Percentiles rank a stretch among this genome's conserved stretches.
These are phyloP conservation scores for Apiospora aurea DNA, from an alignment of 2,329 filamentous ascomycete genomes.

Conservation along the genomic window DNA sequence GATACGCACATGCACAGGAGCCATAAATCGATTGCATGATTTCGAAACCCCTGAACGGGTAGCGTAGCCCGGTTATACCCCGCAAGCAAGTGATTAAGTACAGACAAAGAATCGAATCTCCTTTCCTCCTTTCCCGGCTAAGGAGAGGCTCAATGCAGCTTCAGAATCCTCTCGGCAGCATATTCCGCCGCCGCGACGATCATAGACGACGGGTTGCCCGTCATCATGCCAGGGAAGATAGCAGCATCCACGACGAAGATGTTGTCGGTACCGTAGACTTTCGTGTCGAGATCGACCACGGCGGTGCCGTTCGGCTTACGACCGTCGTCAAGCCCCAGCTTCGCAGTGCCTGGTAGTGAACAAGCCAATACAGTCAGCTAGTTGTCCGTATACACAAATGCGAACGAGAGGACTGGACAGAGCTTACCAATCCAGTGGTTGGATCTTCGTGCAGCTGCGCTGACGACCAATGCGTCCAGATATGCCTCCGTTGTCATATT, in stretches of 20 bases:
- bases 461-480: slow-evolving; percentile 52
- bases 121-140: not conserved
- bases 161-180: slow-evolving; percentile 44
- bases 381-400: not conserved
- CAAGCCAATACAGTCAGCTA: not conserved
- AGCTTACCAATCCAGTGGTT: slow-evolving; percentile 56
- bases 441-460: slow-evolving; percentile 46
- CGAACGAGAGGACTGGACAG: not conserved
- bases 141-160: not conserved
- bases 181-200: slow-evolving; percentile 50
- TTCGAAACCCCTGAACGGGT: not conserved
- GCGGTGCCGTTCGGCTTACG: slow-evolving; percentile 56
- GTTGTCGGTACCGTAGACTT: slow-evolving; percentile 73
- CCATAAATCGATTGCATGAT: not conserved
- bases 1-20: not conserved
- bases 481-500: slow-evolving; percentile 60
- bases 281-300: slow-evolving; percentile 69
- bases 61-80: no score
- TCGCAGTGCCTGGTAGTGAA: slow-evolving; percentile 3
- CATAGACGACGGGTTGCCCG: slow-evolving; percentile 66
- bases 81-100: not conserved
- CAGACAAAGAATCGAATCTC: slow-evolving; percentile 9
- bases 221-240: slow-evolving; percentile 73
- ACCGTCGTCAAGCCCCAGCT: slow-evolving; percentile 62
- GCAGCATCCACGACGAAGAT: slow-evolving; percentile 74